Evolutionary conservation across 78 protist genomes (phyloP).

Genomic region (Cavenderia fasciculata): DNA sequence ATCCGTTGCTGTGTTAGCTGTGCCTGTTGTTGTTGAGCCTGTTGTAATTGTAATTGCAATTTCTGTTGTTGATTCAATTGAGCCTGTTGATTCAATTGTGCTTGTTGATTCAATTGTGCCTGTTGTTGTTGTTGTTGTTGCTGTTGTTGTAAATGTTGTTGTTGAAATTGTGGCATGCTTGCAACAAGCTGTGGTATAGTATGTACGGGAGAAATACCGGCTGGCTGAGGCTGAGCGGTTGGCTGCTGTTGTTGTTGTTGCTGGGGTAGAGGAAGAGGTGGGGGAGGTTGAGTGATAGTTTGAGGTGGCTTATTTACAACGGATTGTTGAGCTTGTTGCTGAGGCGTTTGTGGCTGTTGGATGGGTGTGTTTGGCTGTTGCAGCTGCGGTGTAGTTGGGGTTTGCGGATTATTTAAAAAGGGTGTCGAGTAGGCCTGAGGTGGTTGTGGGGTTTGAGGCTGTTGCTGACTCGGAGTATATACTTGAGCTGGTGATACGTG

Average conservation of each 20-base stretch:
- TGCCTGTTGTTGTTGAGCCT: no score
- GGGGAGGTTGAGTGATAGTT: not conserved
- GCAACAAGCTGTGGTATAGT: not conserved
- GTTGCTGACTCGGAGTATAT: not conserved
- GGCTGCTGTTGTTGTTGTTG: constrained; percentile 15
- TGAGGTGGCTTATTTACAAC: not conserved
- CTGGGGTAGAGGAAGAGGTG: not conserved
- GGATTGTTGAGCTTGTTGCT: not conserved
- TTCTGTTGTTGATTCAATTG: no score
- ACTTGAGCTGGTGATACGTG: not conserved
- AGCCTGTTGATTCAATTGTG: no score
- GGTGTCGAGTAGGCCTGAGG: not conserved
- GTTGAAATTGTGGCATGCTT: not conserved
- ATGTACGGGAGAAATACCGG: not conserved
- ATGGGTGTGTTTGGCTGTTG: not conserved
- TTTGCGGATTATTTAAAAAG: not conserved
- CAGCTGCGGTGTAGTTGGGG: not conserved
- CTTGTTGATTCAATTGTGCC: not conserved
- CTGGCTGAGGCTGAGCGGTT: not conserved
- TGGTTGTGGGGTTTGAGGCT: not conserved
- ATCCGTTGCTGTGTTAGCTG: no score
- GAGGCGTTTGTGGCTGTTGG: not conserved
- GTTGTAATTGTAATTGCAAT: no score
- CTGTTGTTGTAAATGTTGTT: not conserved
- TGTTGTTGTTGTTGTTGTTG: constrained; percentile 15